phyloP scores from a whole-genome alignment of 2,329 filamentous ascomycete species.

The Fusarium coffeatum region DNA sequence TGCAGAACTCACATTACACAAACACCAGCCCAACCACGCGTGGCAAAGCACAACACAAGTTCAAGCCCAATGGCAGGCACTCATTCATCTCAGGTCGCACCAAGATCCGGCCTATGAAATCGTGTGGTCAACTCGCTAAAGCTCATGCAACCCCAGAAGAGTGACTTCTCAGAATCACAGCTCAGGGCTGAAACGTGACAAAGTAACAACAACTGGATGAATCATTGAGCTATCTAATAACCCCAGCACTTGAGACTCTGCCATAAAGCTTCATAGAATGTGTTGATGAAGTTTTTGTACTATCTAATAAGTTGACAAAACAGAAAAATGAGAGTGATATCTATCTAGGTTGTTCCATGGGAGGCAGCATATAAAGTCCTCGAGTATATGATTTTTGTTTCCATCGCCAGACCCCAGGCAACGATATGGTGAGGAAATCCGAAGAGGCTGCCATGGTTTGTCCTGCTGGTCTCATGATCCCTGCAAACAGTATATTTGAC shows the following conservation, averaged over 20 bases:
- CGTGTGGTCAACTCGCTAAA: slow-evolving; percentile 17
- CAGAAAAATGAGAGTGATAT: slow-evolving; percentile 30
- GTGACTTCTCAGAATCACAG: slow-evolving; percentile 1
- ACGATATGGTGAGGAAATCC: neutral
- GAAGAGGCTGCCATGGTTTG: neutral
- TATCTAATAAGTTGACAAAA: slow-evolving; percentile 26
- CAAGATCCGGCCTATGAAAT: slow-evolving; percentile 11
- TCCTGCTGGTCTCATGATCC: neutral
- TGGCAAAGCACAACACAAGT: slow-evolving; percentile 5
- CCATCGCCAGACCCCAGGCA: neutral
- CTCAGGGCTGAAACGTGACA: slow-evolving; percentile 1
- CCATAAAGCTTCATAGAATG: neutral
- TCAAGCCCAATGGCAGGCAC: neutral
- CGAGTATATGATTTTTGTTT: neutral
- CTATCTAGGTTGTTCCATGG: slow-evolving; percentile 30
- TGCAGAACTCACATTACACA: neutral
- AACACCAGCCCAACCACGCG: neutral
- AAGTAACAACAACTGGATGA: neutral
- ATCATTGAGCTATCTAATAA: slow-evolving; percentile 18
- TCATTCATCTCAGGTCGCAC: slow-evolving; percentile 10
- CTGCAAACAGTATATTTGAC: neutral
- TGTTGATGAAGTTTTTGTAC: neutral
- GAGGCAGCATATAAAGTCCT: neutral
- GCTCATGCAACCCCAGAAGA: slow-evolving; percentile 10
- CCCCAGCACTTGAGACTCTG: neutral